Base-by-base conservation (phyloP, 1,284 basidiomycete species). In the Fomitopsis pinicola region DNA sequence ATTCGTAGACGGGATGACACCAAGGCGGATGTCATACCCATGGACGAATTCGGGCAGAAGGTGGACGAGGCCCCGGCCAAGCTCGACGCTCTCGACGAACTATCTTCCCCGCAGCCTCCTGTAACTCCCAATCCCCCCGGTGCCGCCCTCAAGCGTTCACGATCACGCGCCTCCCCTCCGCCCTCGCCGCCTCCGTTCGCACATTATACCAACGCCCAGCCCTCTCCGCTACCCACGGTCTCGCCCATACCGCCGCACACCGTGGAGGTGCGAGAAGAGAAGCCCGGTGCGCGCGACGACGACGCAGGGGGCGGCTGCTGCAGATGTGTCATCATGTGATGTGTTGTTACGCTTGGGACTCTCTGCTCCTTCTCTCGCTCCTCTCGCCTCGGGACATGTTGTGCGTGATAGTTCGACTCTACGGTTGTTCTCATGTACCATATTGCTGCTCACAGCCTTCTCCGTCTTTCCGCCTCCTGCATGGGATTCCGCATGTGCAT, bases 11-110 rank as follows among this genome's bases (percentile, higher is more conserved):
- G 76, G 62, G 77, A 76, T 22, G 73, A 74, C 45, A 59, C 42
- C 1, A 71, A 72, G 30, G 70, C 65, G 17, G 78, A 79, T 22
- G 72, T 72, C n/a, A 85, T 89, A 55, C 80, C 79, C 22, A 84
- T 90, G 86, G 80, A 83, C 67, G 85, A 89, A 62, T 86, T 89
- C 68, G 85, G 85, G n/a, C 76, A 69, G 70, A 44, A 57, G 52
- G 59, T 63, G 44, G 58, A 65, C 42, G 67, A 69, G 54, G 65
- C 66, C 7, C 62, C 62, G 52, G 66, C 72, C 44, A 60, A 69
- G 58, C 63, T 42, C 17, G 69, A 68, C 42, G 62, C 62, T 19
- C 72, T 76, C 46, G 76, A 77, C 56, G 70, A 76, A 42, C 64
- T 71, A 19, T 62, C 61, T 58, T 62, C 75, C 55, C 72, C 75